Evolutionary conservation across 345 rosid genomes (phyloP).

Genomic region (Citrus unshiu): DNA sequence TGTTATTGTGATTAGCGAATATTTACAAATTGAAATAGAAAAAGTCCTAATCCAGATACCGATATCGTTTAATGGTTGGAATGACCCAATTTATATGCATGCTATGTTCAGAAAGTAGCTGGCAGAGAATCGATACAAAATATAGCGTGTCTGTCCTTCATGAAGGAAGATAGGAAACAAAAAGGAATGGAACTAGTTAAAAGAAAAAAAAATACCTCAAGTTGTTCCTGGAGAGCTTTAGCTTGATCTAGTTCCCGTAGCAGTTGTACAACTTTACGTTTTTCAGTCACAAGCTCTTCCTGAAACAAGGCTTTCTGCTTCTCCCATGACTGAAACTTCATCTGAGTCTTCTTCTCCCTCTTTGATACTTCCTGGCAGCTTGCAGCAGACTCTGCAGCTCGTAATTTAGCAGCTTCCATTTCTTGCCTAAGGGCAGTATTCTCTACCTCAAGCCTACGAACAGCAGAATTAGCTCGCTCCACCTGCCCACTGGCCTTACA

Average conservation of each 20-base stretch:
- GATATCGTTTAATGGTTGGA: constrained; percentile 11
- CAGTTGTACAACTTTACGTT: constrained; percentile 44
- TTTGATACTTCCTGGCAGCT: constrained; percentile 70
- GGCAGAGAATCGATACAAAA: not conserved
- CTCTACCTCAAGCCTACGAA: constrained; percentile 77
- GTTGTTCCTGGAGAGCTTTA: constrained; percentile 39
- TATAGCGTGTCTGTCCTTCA: not conserved
- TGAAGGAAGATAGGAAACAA: constrained; percentile 1
- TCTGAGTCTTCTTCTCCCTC: constrained; percentile 66
- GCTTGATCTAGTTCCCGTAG: constrained; percentile 50
- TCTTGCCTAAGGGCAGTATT: constrained; percentile 59
- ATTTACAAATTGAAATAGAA: constrained; percentile 7
- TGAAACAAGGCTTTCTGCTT: constrained; percentile 61
- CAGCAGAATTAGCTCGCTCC: constrained; percentile 63
- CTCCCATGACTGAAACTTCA: constrained; percentile 76
- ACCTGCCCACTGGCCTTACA: constrained; percentile 77
- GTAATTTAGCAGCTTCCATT: constrained; percentile 67
- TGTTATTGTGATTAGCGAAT: not conserved
- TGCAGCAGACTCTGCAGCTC: constrained; percentile 66
- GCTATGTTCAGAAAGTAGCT: constrained; percentile 3
- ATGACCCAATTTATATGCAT: constrained; percentile 7
- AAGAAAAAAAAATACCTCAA: constrained; percentile 46
- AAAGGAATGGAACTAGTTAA: not conserved
- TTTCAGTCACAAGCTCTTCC: constrained; percentile 70
- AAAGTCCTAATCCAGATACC: constrained; percentile 15